Percentiles rank a stretch among this genome's conserved stretches.
phyloP scores from a whole-genome alignment of 148 eudicot genomes.

The Drosera capensis region DNA sequence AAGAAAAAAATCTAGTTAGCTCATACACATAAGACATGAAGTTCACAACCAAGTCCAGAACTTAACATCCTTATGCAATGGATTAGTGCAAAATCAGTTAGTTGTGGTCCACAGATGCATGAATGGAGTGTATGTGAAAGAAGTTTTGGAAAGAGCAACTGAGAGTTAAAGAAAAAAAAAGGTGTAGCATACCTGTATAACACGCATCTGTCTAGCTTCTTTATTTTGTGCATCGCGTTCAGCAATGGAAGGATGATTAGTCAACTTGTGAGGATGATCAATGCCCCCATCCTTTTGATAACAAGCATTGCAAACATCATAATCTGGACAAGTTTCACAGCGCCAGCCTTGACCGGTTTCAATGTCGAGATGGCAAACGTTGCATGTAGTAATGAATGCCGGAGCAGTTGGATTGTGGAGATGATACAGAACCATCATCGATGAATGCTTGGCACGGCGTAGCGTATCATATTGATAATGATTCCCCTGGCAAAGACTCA shows the following conservation, averaged over 20 bases:
- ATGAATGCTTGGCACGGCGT: slow-evolving; percentile 97
- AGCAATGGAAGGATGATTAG: slow-evolving; percentile 65
- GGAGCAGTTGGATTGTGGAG: slow-evolving; percentile 99
- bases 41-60: too few species aligned
- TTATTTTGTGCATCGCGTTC: slow-evolving; percentile 80
- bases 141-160: background rate
- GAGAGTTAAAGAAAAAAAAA: background rate
- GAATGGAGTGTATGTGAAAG: background rate
- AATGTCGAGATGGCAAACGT: slow-evolving; percentile 65
- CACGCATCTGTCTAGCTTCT: slow-evolving; percentile 87
- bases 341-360: slow-evolving; percentile 99
- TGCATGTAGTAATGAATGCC: slow-evolving; percentile 81
- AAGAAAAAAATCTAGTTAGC: background rate
- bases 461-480: slow-evolving; percentile 96
- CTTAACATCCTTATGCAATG: too few species aligned
- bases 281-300: slow-evolving; percentile 56
- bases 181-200: slow-evolving; percentile 43
- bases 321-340: slow-evolving; percentile 89
- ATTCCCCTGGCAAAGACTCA: slow-evolving; percentile 95
- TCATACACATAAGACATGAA: too few species aligned
- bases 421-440: slow-evolving; percentile 98
- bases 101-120: background rate
- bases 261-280: slow-evolving; percentile 90
- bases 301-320: slow-evolving; percentile 80
- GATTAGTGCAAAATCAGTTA: too few species aligned